Base-by-base conservation (phyloP, 179 eudicot genomes). In the Beta corolliflora region DNA sequence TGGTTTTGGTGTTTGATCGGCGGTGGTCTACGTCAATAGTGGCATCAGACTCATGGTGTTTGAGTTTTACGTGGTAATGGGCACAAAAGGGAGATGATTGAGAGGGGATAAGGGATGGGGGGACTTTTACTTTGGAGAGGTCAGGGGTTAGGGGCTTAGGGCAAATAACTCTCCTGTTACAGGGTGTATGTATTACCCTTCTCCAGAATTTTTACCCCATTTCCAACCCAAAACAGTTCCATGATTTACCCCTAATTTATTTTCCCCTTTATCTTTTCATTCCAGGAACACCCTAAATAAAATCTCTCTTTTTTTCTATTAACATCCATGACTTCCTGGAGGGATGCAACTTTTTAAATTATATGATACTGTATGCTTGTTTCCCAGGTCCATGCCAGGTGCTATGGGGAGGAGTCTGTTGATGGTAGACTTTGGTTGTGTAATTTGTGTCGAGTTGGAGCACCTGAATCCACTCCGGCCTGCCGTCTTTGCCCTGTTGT, bases 401-500 rank as follows among this genome's bases (percentile, higher is more conserved):
- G 99, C 86, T 96, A 96, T 75, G 99, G 99, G 19, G 99, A 96
- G 90, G 94, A 90, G 81, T 94, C 90, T 77, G 87, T 89, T 77
- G 93, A 87, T 83, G 99, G 98, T 56, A 82, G 87, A 25, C 92
- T 96, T 81, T 96, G 99, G 99, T 86, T 93, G 77, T 96, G 99
- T 92, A 92, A 94, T 83, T 82, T 96, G 77, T 96, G 99, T 81
- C 95, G 99, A 80, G 91, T 90, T 44, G 98, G 97, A 76, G 97
- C 97, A 66, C 98, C 98, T 76, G 83, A 84, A 46, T 54, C 79
- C 64, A 89, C 88, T 73, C 98, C 97, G 7, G 92, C 88, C 46
- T 96, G 99, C 81, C 96, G 97, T 82, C 98, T 96, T 77, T 96
- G 99, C 77, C 99, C 99, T 76, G 88, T 96, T 70, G 85, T 85